Percentiles rank a stretch among this genome's conserved stretches.
Evolutionary conservation across 768 basidiomycete genomes (phyloP).

Genomic region (Boletus rubescentipes): DNA sequence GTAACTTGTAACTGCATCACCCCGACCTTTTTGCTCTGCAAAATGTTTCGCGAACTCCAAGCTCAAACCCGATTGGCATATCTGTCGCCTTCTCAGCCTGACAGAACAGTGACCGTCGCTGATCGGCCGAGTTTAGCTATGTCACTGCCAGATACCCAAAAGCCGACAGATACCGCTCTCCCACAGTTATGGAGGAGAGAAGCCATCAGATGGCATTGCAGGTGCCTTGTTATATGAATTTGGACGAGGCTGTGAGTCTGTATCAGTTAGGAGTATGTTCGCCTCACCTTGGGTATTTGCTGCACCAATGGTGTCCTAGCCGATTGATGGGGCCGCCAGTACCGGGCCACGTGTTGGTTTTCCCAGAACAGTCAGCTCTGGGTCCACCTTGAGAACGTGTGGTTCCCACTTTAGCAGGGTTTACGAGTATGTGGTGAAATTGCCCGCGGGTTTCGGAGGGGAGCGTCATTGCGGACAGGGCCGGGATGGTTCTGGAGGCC

Average conservation of each 20-base stretch:
- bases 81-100: too few relatives aligned
- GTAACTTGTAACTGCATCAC: too few relatives aligned
- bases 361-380: slow-evolving; percentile 17
- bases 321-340: not conserved
- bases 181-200: not conserved
- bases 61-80: too few relatives aligned
- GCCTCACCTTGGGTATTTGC: slow-evolving; percentile 13
- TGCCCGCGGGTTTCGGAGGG: slow-evolving; percentile 26
- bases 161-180: slow-evolving; percentile 12
- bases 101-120: not conserved
- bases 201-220: not conserved
- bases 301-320: not conserved
- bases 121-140: not conserved
- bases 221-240: not conserved
- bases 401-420: slow-evolving; percentile 9
- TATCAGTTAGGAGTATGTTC: slow-evolving; percentile 16
- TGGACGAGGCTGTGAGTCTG: slow-evolving; percentile 14
- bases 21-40: too few relatives aligned
- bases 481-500: not conserved
- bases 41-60: too few relatives aligned
- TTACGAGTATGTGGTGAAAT: slow-evolving; percentile 11
- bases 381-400: slow-evolving; percentile 17
- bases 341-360: slow-evolving; percentile 17
- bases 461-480: slow-evolving; percentile 19
- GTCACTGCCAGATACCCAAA: not conserved